Evolutionary conservation across 306 rosid genomes (phyloP).

Genomic region (Casuarina glauca): DNA sequence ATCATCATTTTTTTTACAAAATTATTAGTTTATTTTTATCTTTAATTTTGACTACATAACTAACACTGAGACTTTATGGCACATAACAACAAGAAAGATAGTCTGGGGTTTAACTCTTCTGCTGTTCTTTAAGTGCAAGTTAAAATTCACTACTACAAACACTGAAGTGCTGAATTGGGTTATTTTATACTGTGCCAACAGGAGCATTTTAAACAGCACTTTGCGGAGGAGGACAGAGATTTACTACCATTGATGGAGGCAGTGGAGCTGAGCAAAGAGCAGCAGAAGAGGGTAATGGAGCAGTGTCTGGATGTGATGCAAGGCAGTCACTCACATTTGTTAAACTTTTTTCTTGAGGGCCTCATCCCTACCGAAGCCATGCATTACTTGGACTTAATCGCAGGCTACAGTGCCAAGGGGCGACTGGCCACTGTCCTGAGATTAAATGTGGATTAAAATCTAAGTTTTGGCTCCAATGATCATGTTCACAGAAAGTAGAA

Average conservation of each 20-base stretch:
- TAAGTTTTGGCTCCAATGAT: conserved; percentile 21
- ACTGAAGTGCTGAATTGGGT: background rate
- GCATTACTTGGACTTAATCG: conserved; percentile 73
- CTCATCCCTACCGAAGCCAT: conserved; percentile 68
- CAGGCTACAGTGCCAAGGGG: conserved; percentile 46
- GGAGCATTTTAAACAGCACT: conserved; percentile 72
- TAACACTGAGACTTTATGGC: too few relatives aligned
- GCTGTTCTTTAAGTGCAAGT: conserved; percentile 1
- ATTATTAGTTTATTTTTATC: too few relatives aligned
- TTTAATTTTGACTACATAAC: too few relatives aligned
- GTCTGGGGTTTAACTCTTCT: background rate
- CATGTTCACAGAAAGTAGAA: conserved; percentile 4
- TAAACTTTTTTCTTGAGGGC: conserved; percentile 75
- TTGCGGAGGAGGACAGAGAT: conserved; percentile 69
- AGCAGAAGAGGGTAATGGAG: conserved; percentile 53
- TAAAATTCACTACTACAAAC: background rate
- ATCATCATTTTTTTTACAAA: too few relatives aligned
- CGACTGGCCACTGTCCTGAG: conserved; percentile 46
- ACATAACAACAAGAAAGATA: background rate
- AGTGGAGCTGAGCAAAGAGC: conserved; percentile 62
- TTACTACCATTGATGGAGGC: conserved; percentile 81
- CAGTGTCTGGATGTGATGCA: conserved; percentile 76
- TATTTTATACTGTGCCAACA: conserved; percentile 16
- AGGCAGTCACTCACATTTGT: conserved; percentile 64
- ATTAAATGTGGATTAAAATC: conserved; percentile 27